Conservation (phyloP, 2,329 filamentous ascomycete species). For the Gremmenia infestans region DNA sequence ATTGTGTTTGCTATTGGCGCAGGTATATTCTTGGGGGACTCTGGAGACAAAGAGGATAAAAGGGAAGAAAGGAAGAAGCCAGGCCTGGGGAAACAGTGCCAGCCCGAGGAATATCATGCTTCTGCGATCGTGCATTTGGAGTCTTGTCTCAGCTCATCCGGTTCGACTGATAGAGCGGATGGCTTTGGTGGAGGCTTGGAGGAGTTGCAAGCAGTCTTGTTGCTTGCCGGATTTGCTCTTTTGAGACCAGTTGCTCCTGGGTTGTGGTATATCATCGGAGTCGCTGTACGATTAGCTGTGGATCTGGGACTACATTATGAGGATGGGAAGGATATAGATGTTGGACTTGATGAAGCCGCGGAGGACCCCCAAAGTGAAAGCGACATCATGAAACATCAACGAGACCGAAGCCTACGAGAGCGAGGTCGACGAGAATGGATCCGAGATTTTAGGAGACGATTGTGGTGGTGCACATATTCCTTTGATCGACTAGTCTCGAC, state of each 20-base stretch:
- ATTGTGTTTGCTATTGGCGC: conserved; percentile 96
- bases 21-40: conserved; percentile 78
- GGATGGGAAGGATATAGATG: conserved; percentile 64
- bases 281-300: conserved; percentile 83
- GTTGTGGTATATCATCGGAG: conserved; percentile 95
- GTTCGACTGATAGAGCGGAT: conserved; percentile 45
- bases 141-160: conserved; percentile 63
- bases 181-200: conserved; percentile 84
- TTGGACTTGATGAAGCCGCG: conserved; percentile 49
- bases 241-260: conserved; percentile 88
- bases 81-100: conserved; percentile 46
- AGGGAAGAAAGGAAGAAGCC: conserved; percentile 26
- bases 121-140: conserved; percentile 91
- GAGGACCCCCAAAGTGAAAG: conserved; percentile 32
- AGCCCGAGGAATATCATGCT: conserved; percentile 94
- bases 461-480: conserved; percentile 98
- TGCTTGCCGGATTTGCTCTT: conserved; percentile 87
- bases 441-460: conserved; percentile 75
- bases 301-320: conserved; percentile 92
- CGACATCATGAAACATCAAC: conserved; percentile 30
- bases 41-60: conserved; percentile 26
- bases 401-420: conserved; percentile 40
- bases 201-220: conserved; percentile 85
- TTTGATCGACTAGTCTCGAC: conserved; percentile 92
- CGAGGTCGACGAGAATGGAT: conserved; percentile 73